Percentiles rank a stretch among this genome's conserved stretches.
Conservation (phyloP, 305 asterid genomes). For the Petunia hybrid region DNA sequence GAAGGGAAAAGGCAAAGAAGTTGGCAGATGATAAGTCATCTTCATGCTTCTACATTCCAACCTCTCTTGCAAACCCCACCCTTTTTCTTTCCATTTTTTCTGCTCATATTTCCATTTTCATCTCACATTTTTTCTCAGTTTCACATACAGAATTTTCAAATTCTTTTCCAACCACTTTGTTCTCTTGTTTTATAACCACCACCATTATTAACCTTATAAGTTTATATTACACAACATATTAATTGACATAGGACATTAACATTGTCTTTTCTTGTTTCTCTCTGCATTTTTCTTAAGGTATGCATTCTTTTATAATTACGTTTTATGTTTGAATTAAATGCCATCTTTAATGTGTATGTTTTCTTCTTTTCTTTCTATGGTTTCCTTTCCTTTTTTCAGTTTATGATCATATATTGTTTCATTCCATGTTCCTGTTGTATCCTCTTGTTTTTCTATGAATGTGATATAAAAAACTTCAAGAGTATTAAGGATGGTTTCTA, state of each 20-base stretch:
- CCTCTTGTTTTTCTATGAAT: not conserved
- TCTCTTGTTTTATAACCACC: slow-evolving; percentile 2
- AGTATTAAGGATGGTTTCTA: not conserved
- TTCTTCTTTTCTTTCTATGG: not conserved
- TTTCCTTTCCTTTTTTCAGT: not conserved
- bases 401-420: not conserved
- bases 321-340: not conserved
- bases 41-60: slow-evolving; percentile 71
- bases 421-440: not conserved
- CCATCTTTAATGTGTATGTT: not conserved
- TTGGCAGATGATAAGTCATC: slow-evolving; percentile 73
- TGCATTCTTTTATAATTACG: not conserved
- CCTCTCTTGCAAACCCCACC: slow-evolving; percentile 53
- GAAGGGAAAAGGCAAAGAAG: slow-evolving; percentile 41
- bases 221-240: slow-evolving; percentile 36
- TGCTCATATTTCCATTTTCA: slow-evolving; percentile 16
- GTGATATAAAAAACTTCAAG: not conserved
- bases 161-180: not conserved
- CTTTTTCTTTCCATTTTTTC: slow-evolving; percentile 23
- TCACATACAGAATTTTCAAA: not conserved
- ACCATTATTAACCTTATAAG: slow-evolving; percentile 1
- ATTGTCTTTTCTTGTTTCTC: not conserved
- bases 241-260: slow-evolving; percentile 13
- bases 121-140: slow-evolving; percentile 24
- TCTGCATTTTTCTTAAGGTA: slow-evolving; percentile 7